These are phyloP conservation scores for Rubia balearica DNA, from an alignment of 305 asterid species.

Conservation along the genomic window DNA sequence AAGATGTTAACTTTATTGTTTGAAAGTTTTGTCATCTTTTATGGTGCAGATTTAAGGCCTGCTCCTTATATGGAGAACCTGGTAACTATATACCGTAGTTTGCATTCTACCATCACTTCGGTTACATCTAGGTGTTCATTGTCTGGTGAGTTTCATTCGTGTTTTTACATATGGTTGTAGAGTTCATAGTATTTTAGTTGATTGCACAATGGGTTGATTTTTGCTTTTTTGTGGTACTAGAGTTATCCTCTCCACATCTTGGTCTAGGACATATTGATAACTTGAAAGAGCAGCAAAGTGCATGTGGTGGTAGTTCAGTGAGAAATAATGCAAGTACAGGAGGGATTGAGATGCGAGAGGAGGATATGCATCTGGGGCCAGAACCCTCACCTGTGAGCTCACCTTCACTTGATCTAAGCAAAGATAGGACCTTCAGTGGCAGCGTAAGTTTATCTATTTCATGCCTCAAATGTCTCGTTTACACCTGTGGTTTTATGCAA, in stretches of 20 bases:
- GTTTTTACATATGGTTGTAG: not conserved
- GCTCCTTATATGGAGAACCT: constrained; percentile 63
- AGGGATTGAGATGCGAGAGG: constrained; percentile 33
- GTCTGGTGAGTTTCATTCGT: constrained; percentile 29
- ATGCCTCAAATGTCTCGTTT: not conserved
- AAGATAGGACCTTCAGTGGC: constrained; percentile 20
- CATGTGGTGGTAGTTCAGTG: not conserved
- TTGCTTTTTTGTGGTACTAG: not conserved
- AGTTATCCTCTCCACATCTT: constrained; percentile 3
- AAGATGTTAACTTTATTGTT: not conserved
- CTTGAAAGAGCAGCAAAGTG: not conserved
- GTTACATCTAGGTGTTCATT: constrained; percentile 35
- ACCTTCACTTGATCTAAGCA: constrained; percentile 37
- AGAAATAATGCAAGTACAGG: constrained; percentile 6
- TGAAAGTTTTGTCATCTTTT: not conserved
- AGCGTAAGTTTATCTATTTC: constrained; percentile 12
- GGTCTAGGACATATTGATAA: not conserved
- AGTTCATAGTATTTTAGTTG: not conserved
- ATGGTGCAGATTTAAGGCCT: constrained; percentile 52
- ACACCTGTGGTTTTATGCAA: not conserved
- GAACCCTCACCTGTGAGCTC: constrained; percentile 50
- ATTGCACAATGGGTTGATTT: not conserved
- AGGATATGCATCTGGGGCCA: constrained; percentile 40
- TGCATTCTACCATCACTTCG: constrained; percentile 53
- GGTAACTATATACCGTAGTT: constrained; percentile 42